Base-by-base conservation (phyloP, 2,329 filamentous ascomycete genomes). In the Xylariaceae sp. region DNA sequence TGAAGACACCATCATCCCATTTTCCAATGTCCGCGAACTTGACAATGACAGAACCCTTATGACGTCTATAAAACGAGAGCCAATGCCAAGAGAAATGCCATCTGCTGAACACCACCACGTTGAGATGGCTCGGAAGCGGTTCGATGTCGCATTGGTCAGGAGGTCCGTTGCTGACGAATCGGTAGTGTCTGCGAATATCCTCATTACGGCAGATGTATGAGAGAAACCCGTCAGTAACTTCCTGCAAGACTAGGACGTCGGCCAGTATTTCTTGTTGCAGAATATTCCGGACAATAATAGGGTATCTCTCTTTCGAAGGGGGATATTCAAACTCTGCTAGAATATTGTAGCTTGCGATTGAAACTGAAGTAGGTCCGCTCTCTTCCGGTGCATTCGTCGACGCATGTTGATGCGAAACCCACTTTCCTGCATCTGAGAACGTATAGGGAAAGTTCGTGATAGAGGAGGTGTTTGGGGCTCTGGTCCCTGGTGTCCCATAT, bases 201-300 rank as follows among this genome's bases (percentile, higher is more conserved):
- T 72, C 60, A 57, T 82, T 70, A 2, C 68, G 66, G 1, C 88
- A 78, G 0, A 89, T 73, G 58, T 77, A 79, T 0, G 77, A 76
- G 0, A 89, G 76, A 61, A 88, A 87, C 47, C 82, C 77, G 62
- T 88, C 85, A 0, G 84, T 86, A 1, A 88, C 82, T 71, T 88
- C 86, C 68, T 88, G 80, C 4, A 89, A 75, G 2, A 82, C 73
- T 7, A 83, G 64, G 2, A 82, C 70, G 58, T 83, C 80, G 6
- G 81, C 74, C 0, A 67, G 59, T 2, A 79, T 78, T 6, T 72
- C 69, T 3, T 68, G 57, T 0, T 76, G 75, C 3, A 82, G 67
- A 2, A 83, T 69, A 57, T 76, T 81, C 5, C 70, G 66, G 17
- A 81, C 59, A 51, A 83, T 66, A 6, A 76, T 64, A 1, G 76